Conservation (phyloP, 371 early-diverging fungal genomes). For the Syncephalastrum contaminatum region DNA sequence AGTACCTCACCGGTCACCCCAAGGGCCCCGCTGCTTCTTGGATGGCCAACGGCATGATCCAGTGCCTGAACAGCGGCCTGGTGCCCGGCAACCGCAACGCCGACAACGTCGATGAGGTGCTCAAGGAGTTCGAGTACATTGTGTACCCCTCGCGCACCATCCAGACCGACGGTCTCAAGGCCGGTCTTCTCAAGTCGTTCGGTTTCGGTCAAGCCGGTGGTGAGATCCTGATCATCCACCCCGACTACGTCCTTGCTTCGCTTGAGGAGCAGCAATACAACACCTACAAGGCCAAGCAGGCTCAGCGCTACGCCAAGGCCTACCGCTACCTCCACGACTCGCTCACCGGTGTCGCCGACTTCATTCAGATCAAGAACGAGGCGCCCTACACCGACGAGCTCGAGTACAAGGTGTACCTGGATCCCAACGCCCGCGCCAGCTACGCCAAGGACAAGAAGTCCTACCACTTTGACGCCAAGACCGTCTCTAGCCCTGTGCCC, state of each 20-base stretch:
- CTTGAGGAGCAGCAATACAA: conserved; percentile 74
- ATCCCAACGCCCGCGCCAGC: conserved; percentile 87
- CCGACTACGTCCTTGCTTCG: conserved; percentile 87
- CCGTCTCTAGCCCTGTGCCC: conserved; percentile 32
- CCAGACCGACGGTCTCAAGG: conserved; percentile 92
- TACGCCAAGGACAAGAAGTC: conserved; percentile 73
- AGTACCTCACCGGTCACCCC: conserved; percentile 95
- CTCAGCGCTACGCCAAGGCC: conserved; percentile 75
- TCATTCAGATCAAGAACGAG: conserved; percentile 87
- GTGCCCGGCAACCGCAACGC: conserved; percentile 96
- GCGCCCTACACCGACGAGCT: conserved; percentile 90
- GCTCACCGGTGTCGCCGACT: conserved; percentile 80
- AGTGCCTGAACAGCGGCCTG: conserved; percentile 85
- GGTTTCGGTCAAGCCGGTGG: conserved; percentile 98
- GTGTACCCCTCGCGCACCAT: conserved; percentile 88
- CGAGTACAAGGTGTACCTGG: conserved; percentile 85
- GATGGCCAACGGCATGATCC: conserved; percentile 96
- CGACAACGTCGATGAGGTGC: conserved; percentile 86
- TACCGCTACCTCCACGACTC: conserved; percentile 95
- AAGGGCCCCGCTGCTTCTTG: conserved; percentile 98
- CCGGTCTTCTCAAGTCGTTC: conserved; percentile 92
- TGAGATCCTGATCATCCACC: conserved; percentile 89
- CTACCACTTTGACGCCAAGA: conserved; percentile 72
- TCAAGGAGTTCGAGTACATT: conserved; percentile 81
- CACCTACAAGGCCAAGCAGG: conserved; percentile 70